These are phyloP conservation scores for Pseudozyma sp. DNA, from an alignment of 1,284 basidiomycete genomes.

Conservation along the genomic window DNA sequence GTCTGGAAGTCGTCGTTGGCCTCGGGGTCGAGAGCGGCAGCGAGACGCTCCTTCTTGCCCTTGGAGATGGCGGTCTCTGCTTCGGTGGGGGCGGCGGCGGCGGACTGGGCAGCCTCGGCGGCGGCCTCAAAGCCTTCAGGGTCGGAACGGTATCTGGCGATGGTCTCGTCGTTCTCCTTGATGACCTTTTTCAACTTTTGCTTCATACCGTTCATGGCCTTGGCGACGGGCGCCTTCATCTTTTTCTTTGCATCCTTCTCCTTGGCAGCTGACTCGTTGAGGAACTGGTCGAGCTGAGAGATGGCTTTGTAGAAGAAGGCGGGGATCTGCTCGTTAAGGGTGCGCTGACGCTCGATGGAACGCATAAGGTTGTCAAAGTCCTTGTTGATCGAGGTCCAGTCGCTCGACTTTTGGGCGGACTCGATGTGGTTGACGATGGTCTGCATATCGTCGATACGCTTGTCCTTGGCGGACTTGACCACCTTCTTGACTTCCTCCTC, in stretches of 20 bases:
- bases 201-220: conserved; percentile 94
- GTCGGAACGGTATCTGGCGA: conserved; percentile 80
- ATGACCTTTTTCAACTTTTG: conserved; percentile 92
- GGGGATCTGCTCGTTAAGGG: conserved; percentile 84
- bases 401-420: conserved; percentile 89
- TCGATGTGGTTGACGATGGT: conserved; percentile 87
- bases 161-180: conserved; percentile 87
- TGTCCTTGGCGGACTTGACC: conserved; percentile 87
- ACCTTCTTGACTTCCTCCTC: conserved; percentile 79
- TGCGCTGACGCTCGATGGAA: conserved; percentile 88
- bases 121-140: conserved; percentile 82
- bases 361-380: conserved; percentile 96
- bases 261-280: conserved; percentile 80
- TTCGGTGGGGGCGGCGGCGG: conserved; percentile 72
- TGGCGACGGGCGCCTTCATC: conserved; percentile 94
- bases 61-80: conserved; percentile 71
- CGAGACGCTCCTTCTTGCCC: conserved; percentile 71
- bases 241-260: conserved; percentile 86
- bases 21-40: conserved; percentile 67
- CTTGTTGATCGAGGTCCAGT: conserved; percentile 88
- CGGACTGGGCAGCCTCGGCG: conserved; percentile 69
- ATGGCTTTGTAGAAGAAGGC: conserved; percentile 86
- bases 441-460: conserved; percentile 88
- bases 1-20: conserved; percentile 84
- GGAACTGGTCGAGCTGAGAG: conserved; percentile 79